Evolutionary conservation across 164 flowering plant species (phyloP).

Genomic region (Akebia trifoliata): DNA sequence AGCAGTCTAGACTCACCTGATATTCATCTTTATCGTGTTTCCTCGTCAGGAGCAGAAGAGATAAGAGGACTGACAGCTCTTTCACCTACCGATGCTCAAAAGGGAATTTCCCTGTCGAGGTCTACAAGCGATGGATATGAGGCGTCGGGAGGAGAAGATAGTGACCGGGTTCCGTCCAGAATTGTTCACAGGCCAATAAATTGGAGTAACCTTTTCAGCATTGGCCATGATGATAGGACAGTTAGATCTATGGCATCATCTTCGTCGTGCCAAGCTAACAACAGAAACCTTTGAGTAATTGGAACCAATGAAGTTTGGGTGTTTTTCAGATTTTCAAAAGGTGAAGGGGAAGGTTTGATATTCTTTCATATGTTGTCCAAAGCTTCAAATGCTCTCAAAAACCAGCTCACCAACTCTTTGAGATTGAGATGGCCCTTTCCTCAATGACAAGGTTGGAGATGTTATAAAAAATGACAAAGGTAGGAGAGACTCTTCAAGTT

Average conservation of each 20-base stretch:
- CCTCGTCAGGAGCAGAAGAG: constrained; percentile 77
- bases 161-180: constrained; percentile 72
- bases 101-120: constrained; percentile 61
- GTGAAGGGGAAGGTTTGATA: constrained; percentile 10
- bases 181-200: constrained; percentile 46
- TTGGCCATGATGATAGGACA: not conserved
- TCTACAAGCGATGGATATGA: constrained; percentile 96
- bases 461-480: too few species aligned
- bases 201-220: constrained; percentile 46
- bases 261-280: constrained; percentile 31
- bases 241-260: constrained; percentile 32
- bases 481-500: not conserved
- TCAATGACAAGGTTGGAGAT: not conserved
- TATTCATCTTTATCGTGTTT: constrained; percentile 63
- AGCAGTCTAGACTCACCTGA: constrained; percentile 91
- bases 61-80: constrained; percentile 41
- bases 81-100: constrained; percentile 24
- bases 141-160: constrained; percentile 97
- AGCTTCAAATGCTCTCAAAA: not conserved
- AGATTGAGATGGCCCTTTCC: constrained; percentile 1
- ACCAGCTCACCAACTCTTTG: not conserved
- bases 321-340: constrained; percentile 6
- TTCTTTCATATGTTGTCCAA: constrained; percentile 30
- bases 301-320: not conserved
- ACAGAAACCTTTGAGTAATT: constrained; percentile 31